Evolutionary conservation across 257 asterid species (phyloP), one percentile per base, ranked within the genome.

Genomic region (Nicotiana tomentosiformis): DNA sequence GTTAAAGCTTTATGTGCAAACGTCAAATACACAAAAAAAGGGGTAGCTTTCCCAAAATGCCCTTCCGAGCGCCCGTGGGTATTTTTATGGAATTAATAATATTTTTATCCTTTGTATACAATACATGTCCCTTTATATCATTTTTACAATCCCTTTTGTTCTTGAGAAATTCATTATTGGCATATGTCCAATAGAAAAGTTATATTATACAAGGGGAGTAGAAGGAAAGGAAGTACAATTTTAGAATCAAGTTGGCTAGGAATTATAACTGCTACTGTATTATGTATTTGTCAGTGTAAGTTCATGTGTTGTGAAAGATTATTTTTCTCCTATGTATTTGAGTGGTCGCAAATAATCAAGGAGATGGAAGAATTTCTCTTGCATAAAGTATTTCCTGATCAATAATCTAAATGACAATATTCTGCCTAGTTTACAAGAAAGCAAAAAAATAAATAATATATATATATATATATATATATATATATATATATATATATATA

Each of bases 1-100:
- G 23, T 49, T 53, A 26, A 61, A 53, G 88, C 91, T 81, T 55
- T 82, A 57, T 88, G 88, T 77, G 23, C 79, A 26, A 85, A 84
- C 15, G 77, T 78, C 49, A 15, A 58, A 10, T 81, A 82, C 18
- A 60, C 66, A 60, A 65, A 55, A 49, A 20, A 17, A 11, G 89
- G 89, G 26, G 49, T 60, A 17, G 10, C 49, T 15, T 80, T 5
- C 46, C 87, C 84, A 46, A 62, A 51, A 39, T 80, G 80, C 80
- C 80, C 80, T 49, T 74, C 80, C 8, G 1, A 23, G 14, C 43
- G 6, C 3, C 62, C 7, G 1, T 6, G 0, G 4, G 1, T 39
- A 46, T 20, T 20, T 23, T 23, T 72, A 2, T 49, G 79, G 39
- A 74, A 74, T 74, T 74, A 23, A 74, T 72, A 66, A 66, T 29